Evolutionary conservation across 164 flowering plant species (phyloP).

Genomic region (Berberis vulgaris): DNA sequence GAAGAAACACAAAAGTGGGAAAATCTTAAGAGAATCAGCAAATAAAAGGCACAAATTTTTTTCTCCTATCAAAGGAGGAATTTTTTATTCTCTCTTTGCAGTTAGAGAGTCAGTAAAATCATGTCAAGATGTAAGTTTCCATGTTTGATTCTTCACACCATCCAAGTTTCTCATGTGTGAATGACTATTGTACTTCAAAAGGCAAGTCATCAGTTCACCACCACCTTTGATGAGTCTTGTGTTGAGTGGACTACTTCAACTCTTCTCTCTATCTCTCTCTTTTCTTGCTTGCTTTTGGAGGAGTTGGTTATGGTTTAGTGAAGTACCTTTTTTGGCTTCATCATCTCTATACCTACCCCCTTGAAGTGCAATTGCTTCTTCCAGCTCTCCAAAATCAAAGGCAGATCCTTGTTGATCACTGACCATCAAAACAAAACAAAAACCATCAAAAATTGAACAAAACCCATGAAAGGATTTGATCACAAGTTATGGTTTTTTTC

Average conservation of each 20-base stretch:
- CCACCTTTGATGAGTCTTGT: background rate
- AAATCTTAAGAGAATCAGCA: conserved; percentile 34
- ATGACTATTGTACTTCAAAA: conserved; percentile 60
- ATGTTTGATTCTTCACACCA: conserved; percentile 56
- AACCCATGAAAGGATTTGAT: background rate
- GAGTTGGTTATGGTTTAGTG: conserved; percentile 25
- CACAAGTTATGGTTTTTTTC: background rate
- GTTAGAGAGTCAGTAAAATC: conserved; percentile 36
- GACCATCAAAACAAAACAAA: conserved; percentile 5
- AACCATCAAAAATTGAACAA: no score
- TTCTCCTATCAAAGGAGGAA: background rate
- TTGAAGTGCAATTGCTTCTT: conserved; percentile 82
- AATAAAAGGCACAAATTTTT: background rate
- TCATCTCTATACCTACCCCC: conserved; percentile 56
- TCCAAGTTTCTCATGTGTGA: conserved; percentile 35
- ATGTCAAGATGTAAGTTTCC: conserved; percentile 38
- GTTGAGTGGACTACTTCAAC: conserved; percentile 38
- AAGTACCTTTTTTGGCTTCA: conserved; percentile 61
- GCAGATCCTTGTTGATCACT: conserved; percentile 79
- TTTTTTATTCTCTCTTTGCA: conserved; percentile 2
- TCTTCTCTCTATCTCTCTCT: conserved; percentile 8
- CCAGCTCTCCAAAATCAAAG: conserved; percentile 91
- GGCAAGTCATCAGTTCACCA: conserved; percentile 23
- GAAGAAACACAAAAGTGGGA: conserved; percentile 28
- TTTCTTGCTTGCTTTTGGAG: background rate